Conservation (phyloP, 1,139 yeast species). For the Tardiomyces digboiensis region DNA sequence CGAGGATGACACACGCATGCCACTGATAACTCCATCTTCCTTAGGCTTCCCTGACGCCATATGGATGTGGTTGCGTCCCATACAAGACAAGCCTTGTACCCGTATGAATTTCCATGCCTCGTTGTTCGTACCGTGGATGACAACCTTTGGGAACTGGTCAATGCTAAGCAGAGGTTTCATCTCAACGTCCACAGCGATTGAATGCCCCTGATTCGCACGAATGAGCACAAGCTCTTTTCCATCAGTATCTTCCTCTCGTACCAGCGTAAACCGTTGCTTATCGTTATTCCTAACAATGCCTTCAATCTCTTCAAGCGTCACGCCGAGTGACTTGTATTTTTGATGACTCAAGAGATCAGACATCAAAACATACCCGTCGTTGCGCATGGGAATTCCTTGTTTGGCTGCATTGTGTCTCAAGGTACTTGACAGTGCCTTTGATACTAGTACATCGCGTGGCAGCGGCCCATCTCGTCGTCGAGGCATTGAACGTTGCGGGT, state of each 20-base stretch:
- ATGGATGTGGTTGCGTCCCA: conserved; percentile 83
- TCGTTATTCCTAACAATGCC: conserved; percentile 55
- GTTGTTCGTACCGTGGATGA: conserved; percentile 78
- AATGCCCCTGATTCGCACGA: conserved; percentile 93
- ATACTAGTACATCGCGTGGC: conserved; percentile 30
- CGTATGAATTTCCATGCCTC: conserved; percentile 41
- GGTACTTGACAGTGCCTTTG: conserved; percentile 66
- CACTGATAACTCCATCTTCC: conserved; percentile 46
- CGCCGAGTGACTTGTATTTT: conserved; percentile 43
- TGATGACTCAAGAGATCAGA: conserved; percentile 45
- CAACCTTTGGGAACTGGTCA: conserved; percentile 31
- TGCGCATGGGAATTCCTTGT: conserved; percentile 55
- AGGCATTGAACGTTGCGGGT: background rate
- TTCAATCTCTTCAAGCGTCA: conserved; percentile 45
- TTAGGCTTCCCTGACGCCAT: conserved; percentile 43
- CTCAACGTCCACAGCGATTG: conserved; percentile 44
- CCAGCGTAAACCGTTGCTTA: conserved; percentile 56
- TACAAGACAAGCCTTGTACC: conserved; percentile 50
- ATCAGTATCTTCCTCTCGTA: conserved; percentile 21
- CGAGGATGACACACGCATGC: conserved; percentile 54
- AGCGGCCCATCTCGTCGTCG: background rate
- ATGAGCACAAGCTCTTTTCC: conserved; percentile 31
- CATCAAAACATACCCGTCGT: conserved; percentile 55
- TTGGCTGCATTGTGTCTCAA: conserved; percentile 79
- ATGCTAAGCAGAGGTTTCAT: conserved; percentile 21